Evolutionary conservation across 352 stramenopile species (phyloP).

Genomic region (Globisporangium megalacanthum): DNA sequence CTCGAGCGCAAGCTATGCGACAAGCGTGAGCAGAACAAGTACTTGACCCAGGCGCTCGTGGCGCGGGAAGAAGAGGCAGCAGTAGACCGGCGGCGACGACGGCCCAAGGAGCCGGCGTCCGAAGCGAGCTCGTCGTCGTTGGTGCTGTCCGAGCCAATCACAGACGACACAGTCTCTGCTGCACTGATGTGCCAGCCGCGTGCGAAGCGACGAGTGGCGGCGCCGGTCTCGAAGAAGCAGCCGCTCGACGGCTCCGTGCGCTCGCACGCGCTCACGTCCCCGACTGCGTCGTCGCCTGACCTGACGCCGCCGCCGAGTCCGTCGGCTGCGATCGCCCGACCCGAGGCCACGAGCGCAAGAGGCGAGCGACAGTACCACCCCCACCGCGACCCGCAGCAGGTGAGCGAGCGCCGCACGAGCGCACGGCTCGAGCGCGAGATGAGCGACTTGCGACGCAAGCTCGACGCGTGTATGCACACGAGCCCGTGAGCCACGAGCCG

Average conservation of each 20-base stretch:
- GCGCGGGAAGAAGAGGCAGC: constrained; percentile 11
- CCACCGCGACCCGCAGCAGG: neutral
- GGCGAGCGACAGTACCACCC: constrained; percentile 23
- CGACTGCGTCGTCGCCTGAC: constrained; percentile 49
- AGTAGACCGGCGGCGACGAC: neutral
- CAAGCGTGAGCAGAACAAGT: constrained; percentile 52
- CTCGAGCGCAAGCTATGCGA: constrained; percentile 46
- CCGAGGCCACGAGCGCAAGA: constrained; percentile 10
- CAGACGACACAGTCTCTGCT: constrained; percentile 1
- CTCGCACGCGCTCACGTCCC: constrained; percentile 37
- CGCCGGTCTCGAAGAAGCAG: constrained; percentile 8
- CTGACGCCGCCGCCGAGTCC: constrained; percentile 32
- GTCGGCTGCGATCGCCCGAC: constrained; percentile 1
- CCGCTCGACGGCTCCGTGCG: constrained; percentile 3
- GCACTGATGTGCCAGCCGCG: constrained; percentile 14
- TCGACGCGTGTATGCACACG: constrained; percentile 48
- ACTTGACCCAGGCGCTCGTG: constrained; percentile 47
- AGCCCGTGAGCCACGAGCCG: constrained; percentile 2
- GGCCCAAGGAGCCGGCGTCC: neutral
- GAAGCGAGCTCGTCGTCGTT: constrained; percentile 11
- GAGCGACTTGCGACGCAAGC: constrained; percentile 40
- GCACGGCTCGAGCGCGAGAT: constrained; percentile 48
- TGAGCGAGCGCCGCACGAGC: constrained; percentile 15
- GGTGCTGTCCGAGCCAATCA: constrained; percentile 9
- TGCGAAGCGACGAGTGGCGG: constrained; percentile 9